Base-by-base conservation (phyloP, 768 basidiomycete genomes). In the Hortiboletus campestris region DNA sequence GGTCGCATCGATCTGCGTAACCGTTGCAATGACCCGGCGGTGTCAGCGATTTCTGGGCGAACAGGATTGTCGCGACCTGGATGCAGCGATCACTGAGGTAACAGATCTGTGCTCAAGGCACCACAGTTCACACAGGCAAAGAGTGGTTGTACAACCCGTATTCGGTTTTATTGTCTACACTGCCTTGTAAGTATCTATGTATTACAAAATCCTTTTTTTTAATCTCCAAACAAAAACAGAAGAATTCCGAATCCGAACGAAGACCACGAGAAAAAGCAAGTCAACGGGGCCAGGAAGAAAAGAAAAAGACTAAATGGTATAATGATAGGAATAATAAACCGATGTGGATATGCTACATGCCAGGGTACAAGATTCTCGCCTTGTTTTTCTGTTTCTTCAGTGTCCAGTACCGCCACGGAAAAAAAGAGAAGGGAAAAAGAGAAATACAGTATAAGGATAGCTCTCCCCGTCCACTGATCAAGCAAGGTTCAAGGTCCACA, bases 401-500 rank as follows among this genome's bases (percentile, higher is more conserved):
- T 28, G 59, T 66, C 59, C 66, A 11, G 31, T 46, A 40, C 38
- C 44, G 41, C 49, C 38, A 25, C 4, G 0, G 16, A 20, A 6
- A 34, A 39, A 25, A 36, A 13, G 6, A 28, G 3, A 36, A 17
- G 12, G n/a, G n/a, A 35, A 12, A 29, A n/a, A 2, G 40, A 36
- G 36, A 59, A 68, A 53, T 64, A 70, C 28, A 51, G 43, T 43
- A 70, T 72, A 72, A 70, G 54, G 43, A 60, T 68, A 67, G 34
- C 39, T 28, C 55, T 1, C 43, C 32, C n/a, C 50, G 19, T 28
- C 28, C 29, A 8, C n/a, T 6, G 25, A 14, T 71, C 61, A 72
- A 44, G 58, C 53, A 6, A 71, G 62, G 60, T 72, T 72, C 10
- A 72, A 29, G 34, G 44, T 13, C 72, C 80, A 73, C 2, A 71